Conservation (phyloP, 1,284 basidiomycete genomes). For the Megacollybia platyphylla region DNA sequence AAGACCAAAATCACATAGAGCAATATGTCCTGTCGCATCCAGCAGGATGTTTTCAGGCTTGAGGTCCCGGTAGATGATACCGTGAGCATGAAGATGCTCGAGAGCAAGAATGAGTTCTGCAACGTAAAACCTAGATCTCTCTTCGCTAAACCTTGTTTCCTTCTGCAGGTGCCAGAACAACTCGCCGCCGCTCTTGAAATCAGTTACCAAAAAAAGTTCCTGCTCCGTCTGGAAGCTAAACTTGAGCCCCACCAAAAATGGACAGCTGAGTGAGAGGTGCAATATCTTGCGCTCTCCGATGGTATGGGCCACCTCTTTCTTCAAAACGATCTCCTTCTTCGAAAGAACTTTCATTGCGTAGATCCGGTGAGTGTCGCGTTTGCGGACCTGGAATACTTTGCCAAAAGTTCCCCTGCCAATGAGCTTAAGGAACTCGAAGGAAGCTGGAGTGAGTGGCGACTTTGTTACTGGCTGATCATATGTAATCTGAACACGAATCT, state of each 20-base stretch:
- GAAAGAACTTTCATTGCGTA: slow-evolving; percentile 99
- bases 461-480: slow-evolving; percentile 84
- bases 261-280: slow-evolving; percentile 86
- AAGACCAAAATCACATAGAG: background rate
- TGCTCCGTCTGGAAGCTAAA: slow-evolving; percentile 97
- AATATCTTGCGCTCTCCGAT: slow-evolving; percentile 99
- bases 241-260: slow-evolving; percentile 97
- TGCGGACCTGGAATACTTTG: slow-evolving; percentile 98
- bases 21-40: slow-evolving; percentile 84
- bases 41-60: slow-evolving; percentile 97
- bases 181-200: slow-evolving; percentile 98
- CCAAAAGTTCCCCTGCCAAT: slow-evolving; percentile 99
- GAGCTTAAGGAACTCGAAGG: slow-evolving; percentile 98
- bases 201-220: slow-evolving; percentile 95
- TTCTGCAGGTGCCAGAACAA: slow-evolving; percentile 97
- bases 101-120: slow-evolving; percentile 90
- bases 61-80: slow-evolving; percentile 94
- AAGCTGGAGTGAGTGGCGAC: slow-evolving; percentile 74
- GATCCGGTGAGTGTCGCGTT: slow-evolving; percentile 95
- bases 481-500: slow-evolving; percentile 90
- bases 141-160: slow-evolving; percentile 88
- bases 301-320: slow-evolving; percentile 99
- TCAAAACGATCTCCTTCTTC: slow-evolving; percentile 97
- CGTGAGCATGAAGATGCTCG: slow-evolving; percentile 93
- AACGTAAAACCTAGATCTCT: slow-evolving; percentile 89